Base-by-base conservation (phyloP, 768 basidiomycete genomes). In the Hebeloma cylindrosporum region DNA sequence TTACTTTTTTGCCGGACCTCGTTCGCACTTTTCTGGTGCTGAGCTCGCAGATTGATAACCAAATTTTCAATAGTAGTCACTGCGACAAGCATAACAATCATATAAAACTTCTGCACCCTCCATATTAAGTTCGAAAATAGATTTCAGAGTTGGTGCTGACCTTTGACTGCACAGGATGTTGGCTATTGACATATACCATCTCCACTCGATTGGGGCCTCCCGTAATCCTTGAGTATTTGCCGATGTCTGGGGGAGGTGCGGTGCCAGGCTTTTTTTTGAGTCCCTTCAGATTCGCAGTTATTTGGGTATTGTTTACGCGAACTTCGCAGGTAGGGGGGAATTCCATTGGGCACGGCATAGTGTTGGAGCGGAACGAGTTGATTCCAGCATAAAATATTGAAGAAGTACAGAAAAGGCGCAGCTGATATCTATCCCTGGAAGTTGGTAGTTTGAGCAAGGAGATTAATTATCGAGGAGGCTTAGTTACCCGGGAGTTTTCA, bases 241-340 rank as follows among this genome's bases (percentile, higher is more conserved):
- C 67, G 25, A 79, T 54, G 60, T 93, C 85, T 1, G 91, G 84
- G 5, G 93, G 93, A n/a, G 93, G 91, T 1, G 92, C 89, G 31
- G 90, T 94, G 3, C 93, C 93, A 21, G 91, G 87, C 56, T 89
- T 93, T 73, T 96, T 96, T 76, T 96, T 96, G 61, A 95, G 68
- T 4, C 93, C 93, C 63, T 92, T 92, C 51, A 93, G 64, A 62
- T 85, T 93, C 27, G 85, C 89, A 14, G 70, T 70, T 22, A 95
- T 67, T 42, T 79, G 73, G 2, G 71, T 71, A 43, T 69, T 74
- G 63, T 96, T 95, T 28, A 94, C 80, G 59, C 90, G 85, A 39
- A 94, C 85, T 78, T 96, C 93, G 60, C 88, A 93, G 7, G 88
- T 88, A 6, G 85, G 82, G 17, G 93, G 93, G 55, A 95, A 96